Evolutionary conservation across 495 filamentous ascomycete species (phyloP).

Genomic region (Aspergillus heteromorphus): DNA sequence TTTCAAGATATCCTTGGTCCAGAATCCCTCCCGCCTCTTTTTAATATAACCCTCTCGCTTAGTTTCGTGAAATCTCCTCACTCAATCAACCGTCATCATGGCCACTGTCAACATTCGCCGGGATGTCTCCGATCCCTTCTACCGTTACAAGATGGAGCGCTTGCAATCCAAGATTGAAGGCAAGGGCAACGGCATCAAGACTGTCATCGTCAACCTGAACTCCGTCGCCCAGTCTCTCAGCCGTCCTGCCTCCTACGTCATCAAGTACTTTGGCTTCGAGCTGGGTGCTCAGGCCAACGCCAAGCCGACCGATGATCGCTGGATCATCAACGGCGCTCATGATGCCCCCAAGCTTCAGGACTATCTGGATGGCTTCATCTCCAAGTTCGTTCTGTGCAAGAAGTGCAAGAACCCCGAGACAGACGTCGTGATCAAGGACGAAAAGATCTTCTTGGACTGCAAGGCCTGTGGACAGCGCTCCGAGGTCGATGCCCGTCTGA

Average conservation of each 20-base stretch:
- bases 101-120: conserved; percentile 95
- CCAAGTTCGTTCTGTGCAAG: conserved; percentile 97
- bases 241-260: conserved; percentile 88
- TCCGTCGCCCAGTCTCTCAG: conserved; percentile 89
- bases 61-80: conserved; percentile 15
- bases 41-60: conserved; percentile 12
- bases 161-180: conserved; percentile 99
- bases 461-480: conserved; percentile 95
- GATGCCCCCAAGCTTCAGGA: conserved; percentile 95
- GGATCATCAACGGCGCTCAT: conserved; percentile 99
- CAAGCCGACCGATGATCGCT: conserved; percentile 93
- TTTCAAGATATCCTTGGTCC: conserved; percentile 36
- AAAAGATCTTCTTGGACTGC: conserved; percentile 86
- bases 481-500: conserved; percentile 85
- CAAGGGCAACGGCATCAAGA: conserved; percentile 97
- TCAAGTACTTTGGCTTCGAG: conserved; percentile 99
- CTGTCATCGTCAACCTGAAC: conserved; percentile 93
- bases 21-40: conserved; percentile 36
- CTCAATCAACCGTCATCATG: conserved; percentile 57
- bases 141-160: conserved; percentile 99
- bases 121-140: conserved; percentile 98
- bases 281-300: conserved; percentile 97
- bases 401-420: conserved; percentile 99
- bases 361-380: conserved; percentile 95
- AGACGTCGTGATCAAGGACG: conserved; percentile 89